phyloP scores from a whole-genome alignment of 768 basidiomycete species.

The Suillus discolor region DNA sequence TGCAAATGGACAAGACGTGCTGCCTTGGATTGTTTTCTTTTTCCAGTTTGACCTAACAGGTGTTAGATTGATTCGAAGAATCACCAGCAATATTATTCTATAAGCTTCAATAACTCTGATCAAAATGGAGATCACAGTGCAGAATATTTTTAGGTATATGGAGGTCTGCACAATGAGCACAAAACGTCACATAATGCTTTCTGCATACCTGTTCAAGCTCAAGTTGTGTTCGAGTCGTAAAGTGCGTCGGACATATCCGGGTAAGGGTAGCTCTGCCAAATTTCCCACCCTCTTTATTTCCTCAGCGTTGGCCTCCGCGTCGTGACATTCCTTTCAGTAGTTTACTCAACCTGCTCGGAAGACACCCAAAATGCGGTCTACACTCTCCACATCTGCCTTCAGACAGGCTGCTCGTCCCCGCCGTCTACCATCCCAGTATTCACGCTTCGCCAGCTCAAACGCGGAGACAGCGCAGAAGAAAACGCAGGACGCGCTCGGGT shows the following conservation, averaged over 20 bases:
- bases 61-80: background rate
- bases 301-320: conserved; percentile 8
- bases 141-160: background rate
- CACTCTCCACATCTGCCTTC: conserved; percentile 27
- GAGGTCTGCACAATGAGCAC: background rate
- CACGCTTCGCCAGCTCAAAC: conserved; percentile 46
- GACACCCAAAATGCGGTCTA: conserved; percentile 24
- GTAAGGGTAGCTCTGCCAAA: conserved; percentile 1
- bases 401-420: conserved; percentile 23
- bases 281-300: conserved; percentile 18
- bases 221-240: background rate
- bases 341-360: conserved; percentile 10
- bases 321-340: conserved; percentile 9
- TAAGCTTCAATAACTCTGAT: background rate
- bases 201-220: background rate
- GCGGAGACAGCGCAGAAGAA: conserved; percentile 63
- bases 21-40: background rate
- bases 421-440: conserved; percentile 12
- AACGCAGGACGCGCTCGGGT: conserved; percentile 65
- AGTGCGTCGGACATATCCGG: conserved; percentile 14
- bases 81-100: background rate
- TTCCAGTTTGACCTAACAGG: background rate
- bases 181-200: background rate
- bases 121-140: background rate
- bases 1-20: background rate